A percentile compares a stretch with the other conserved stretches of the same genome.
phyloP scores from a whole-genome alignment of 176 grass and related monocot species.

The Thinopyrum elongatum region DNA sequence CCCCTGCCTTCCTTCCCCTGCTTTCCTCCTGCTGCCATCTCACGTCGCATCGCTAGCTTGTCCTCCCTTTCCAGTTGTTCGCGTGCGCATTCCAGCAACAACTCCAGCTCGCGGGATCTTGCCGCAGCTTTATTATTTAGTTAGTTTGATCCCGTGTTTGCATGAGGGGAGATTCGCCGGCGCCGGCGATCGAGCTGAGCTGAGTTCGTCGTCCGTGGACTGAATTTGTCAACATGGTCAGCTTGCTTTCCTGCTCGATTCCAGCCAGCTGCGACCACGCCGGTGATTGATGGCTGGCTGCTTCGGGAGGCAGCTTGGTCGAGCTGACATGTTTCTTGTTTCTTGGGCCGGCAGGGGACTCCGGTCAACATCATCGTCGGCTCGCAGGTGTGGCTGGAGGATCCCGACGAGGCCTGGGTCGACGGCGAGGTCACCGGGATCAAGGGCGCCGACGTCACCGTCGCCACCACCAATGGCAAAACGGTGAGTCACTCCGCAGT shows the following conservation, averaged over 20 bases:
- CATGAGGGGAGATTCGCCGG: slow-evolving; percentile 1
- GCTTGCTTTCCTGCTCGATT: not conserved
- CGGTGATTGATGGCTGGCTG: not conserved
- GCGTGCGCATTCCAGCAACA: not conserved
- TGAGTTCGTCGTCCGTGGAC: not conserved
- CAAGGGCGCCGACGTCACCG: slow-evolving; percentile 57
- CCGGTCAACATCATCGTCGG: slow-evolving; percentile 97
- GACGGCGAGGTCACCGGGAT: slow-evolving; percentile 82
- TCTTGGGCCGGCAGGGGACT: slow-evolving; percentile 52
- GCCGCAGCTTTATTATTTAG: not conserved
- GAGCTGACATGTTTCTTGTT: not conserved
- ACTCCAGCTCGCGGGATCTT: not conserved
- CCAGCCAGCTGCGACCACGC: not conserved
- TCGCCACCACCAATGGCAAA: slow-evolving; percentile 56
- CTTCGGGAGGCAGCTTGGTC: not conserved
- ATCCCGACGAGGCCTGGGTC: slow-evolving; percentile 62
- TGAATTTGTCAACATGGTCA: not conserved
- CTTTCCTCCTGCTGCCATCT: slow-evolving; percentile 7
- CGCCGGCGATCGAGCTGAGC: slow-evolving; percentile 7
- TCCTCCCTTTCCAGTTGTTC: slow-evolving; percentile 37
- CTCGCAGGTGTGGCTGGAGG: slow-evolving; percentile 90
- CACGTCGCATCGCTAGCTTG: slow-evolving; percentile 6
- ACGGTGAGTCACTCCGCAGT: slow-evolving; percentile 30
- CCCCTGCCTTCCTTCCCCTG: slow-evolving; percentile 20
- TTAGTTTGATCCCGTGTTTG: not conserved